Percentiles rank a stretch among this genome's conserved stretches.
Evolutionary conservation across 1,284 basidiomycete genomes (phyloP).

Genomic region (Ganoderma sp.): DNA sequence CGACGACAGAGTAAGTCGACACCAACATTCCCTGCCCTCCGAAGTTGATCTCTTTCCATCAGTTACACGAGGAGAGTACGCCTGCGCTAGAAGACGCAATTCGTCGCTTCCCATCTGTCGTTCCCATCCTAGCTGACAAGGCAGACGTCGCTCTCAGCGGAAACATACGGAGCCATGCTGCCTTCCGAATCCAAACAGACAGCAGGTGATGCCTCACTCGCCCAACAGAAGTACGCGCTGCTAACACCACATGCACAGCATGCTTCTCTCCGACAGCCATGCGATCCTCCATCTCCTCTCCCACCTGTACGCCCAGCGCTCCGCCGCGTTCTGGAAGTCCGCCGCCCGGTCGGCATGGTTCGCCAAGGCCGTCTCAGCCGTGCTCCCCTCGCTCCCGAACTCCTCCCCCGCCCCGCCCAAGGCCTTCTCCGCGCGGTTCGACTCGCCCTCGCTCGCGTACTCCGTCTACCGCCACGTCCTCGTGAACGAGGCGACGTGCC

Average conservation of each 20-base stretch:
- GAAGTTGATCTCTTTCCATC: neutral
- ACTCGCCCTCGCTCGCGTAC: constrained; percentile 48
- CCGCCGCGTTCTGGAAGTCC: constrained; percentile 82
- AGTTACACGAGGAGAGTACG: constrained; percentile 66
- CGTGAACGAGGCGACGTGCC: constrained; percentile 68
- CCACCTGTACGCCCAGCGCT: constrained; percentile 84
- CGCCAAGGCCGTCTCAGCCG: constrained; percentile 50
- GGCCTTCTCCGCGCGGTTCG: constrained; percentile 54
- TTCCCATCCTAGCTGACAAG: constrained; percentile 84
- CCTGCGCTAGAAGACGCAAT: constrained; percentile 76
- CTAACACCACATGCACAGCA: constrained; percentile 10
- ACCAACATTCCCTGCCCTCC: neutral
- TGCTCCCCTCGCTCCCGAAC: constrained; percentile 42
- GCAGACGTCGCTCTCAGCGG: constrained; percentile 71
- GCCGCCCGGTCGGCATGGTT: constrained; percentile 74
- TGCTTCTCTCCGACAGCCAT: constrained; percentile 35
- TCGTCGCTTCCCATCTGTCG: constrained; percentile 77
- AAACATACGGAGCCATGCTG: constrained; percentile 60
- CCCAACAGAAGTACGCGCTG: neutral
- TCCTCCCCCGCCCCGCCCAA: constrained; percentile 42
- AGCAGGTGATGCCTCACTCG: constrained; percentile 51
- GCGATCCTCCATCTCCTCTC: constrained; percentile 72
- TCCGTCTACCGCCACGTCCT: constrained; percentile 78
- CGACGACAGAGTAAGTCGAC: constrained; percentile 51
- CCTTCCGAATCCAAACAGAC: constrained; percentile 75